Percentiles rank a stretch among this genome's conserved stretches.
These are phyloP conservation scores for Psilocybe tampanensis DNA, from an alignment of 768 basidiomycete species.

Conservation along the genomic window DNA sequence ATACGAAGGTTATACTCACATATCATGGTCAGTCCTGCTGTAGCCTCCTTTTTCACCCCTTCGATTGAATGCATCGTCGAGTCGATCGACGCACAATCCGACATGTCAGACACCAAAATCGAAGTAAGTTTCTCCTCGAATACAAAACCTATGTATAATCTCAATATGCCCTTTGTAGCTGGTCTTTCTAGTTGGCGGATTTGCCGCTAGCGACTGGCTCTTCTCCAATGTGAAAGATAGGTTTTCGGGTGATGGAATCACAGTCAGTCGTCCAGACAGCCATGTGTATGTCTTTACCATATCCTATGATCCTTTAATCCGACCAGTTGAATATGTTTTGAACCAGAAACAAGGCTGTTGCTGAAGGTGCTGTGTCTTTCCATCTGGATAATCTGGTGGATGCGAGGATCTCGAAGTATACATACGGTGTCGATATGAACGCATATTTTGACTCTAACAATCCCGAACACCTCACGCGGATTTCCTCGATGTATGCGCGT, in stretches of 20 bases:
- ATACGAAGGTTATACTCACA: not conserved
- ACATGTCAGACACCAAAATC: slow-evolving; percentile 28
- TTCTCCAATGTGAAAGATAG: slow-evolving; percentile 39
- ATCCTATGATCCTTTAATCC: not conserved
- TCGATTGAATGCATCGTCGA: slow-evolving; percentile 31
- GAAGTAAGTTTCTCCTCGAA: slow-evolving; percentile 29
- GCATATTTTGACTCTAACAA: slow-evolving; percentile 30
- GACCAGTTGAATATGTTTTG: not conserved
- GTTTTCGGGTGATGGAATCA: slow-evolving; percentile 35
- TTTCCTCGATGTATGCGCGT: slow-evolving; percentile 25
- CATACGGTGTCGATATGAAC: slow-evolving; percentile 26
- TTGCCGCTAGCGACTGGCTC: slow-evolving; percentile 54
- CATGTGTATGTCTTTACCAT: slow-evolving; percentile 39
- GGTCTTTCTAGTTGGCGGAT: slow-evolving; percentile 53
- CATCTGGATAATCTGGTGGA: slow-evolving; percentile 23
- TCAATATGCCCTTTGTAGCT: too few species aligned
- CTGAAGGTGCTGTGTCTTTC: slow-evolving; percentile 27
- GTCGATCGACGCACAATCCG: slow-evolving; percentile 24
- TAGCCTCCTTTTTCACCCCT: slow-evolving; percentile 35
- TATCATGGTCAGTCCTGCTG: slow-evolving; percentile 23
- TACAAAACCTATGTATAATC: not conserved
- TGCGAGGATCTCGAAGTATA: slow-evolving; percentile 20
- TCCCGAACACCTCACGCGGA: slow-evolving; percentile 40
- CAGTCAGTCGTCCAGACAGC: slow-evolving; percentile 47
- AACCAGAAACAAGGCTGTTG: slow-evolving; percentile 26